Evolutionary conservation across 2,329 filamentous ascomycete genomes (phyloP), one percentile per base, ranked within the genome.

Genomic region (Nannizziopsis arthrosporioides): DNA sequence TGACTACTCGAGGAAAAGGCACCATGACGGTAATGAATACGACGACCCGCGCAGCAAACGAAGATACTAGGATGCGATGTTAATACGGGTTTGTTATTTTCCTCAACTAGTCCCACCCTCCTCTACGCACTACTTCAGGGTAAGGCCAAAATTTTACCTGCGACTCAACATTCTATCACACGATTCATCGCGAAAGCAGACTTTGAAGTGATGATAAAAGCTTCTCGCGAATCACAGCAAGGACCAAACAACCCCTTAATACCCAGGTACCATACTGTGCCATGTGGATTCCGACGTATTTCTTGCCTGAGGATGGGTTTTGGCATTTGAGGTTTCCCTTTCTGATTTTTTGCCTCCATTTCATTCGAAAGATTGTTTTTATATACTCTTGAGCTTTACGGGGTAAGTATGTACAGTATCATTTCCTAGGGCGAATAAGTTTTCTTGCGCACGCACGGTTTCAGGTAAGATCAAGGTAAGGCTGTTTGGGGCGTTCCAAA

Each of bases 11-110:
- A 78, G 63, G 77, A 85, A 73, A 61, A 78, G 82, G 63, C 75
- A 80, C 45, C 87, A 84, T 66, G 88, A 93, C 45, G 84, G 83
- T 61, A 81, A 81, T 63, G 77, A 78, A 55, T 82, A 89, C 68
- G 87, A 94, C 61, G 89, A 94, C 66, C 72, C 73, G 44, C 73
- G 78, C 57, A 72, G 71, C 57, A 74, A 77, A 62, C 72, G 78
- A 61, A 72, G 78, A 61, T 82, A 81, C 63, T 80, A 67, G 65
- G 40, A 47, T 42, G 42, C 36, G 38, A 51, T 50, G 47, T 50
- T 47, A 54, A 48, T 53, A 53, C 59, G 53, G 59, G 59, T 67
- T 63, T 65, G 62, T 63, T 66, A 65, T 66, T 70, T 65, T 67
- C 67, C 71, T 68, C 68, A 57, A 58, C 57, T 53, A 49, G 44